Evolutionary conservation across 2,329 filamentous ascomycete species (phyloP).

Genomic region (Trichoderma oligosporum): DNA sequence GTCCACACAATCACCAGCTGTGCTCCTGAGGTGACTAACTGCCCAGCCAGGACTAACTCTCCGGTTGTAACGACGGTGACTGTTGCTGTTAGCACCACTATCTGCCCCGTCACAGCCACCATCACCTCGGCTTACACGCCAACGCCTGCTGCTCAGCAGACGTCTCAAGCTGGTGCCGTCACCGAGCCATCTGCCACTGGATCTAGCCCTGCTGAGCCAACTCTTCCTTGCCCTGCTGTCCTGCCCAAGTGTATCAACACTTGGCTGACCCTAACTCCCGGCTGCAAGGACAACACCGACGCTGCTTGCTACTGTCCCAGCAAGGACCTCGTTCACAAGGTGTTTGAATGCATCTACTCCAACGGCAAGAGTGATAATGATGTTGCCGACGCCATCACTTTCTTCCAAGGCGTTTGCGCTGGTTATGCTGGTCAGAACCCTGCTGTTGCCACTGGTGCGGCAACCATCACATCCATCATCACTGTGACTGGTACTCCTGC

Average conservation of each 20-base stretch:
- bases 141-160: conserved; percentile 19
- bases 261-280: conserved; percentile 65
- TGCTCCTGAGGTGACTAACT: conserved; percentile 45
- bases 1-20: conserved; percentile 50
- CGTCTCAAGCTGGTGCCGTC: conserved; percentile 21
- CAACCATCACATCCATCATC: conserved; percentile 59
- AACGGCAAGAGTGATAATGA: conserved; percentile 65
- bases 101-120: conserved; percentile 59
- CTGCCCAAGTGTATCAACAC: conserved; percentile 90
- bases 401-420: conserved; percentile 90
- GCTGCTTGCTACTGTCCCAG: conserved; percentile 82
- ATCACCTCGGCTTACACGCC: conserved; percentile 30
- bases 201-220: conserved; percentile 14
- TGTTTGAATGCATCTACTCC: conserved; percentile 77
- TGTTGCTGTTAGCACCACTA: conserved; percentile 55
- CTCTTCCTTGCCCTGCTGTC: conserved; percentile 59
- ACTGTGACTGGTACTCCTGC: conserved; percentile 51
- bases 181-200: conserved; percentile 20
- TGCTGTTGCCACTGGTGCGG: conserved; percentile 74
- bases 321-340: conserved; percentile 67
- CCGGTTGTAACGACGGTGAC: conserved; percentile 51
- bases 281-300: conserved; percentile 83
- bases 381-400: conserved; percentile 68
- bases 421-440: conserved; percentile 71
- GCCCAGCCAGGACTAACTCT: conserved; percentile 45